Evolutionary conservation across 2,329 filamentous ascomycete genomes (phyloP), one percentile per base, ranked within the genome.

Genomic region (Arthrobotrys pseudoclavata): DNA sequence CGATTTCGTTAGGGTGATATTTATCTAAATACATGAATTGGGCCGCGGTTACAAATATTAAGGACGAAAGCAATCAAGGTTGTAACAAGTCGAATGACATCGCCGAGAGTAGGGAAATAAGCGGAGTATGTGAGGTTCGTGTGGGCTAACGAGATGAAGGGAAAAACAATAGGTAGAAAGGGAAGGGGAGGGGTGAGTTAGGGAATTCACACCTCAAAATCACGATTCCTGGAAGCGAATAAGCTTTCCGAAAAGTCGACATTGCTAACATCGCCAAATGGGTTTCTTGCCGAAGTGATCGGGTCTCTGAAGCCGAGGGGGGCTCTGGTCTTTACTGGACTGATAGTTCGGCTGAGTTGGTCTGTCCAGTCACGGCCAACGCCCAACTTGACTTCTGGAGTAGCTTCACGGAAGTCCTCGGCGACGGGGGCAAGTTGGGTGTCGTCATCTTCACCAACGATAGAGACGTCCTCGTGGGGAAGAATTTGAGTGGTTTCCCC

Each of bases 291-390:
- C 5, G 74, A 67, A 12, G 67, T 31, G 37, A n/a, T 40, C 12
- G 74, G 45, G n/a, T 45, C 61, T 71, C 61, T 77, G 67, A 77
- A 77, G 18, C 74, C 67, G 26, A 77, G 61, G 31, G 74, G 74
- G 50, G 79, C 80, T 50, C 80, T 78, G 29, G 79, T 80, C 86
- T 98, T 98, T 82, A 92, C 90, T 4, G 96, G 95, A 82, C 93
- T 97, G 81, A 98, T 93, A 4, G 96, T 98, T 80, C 94, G 94
- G 83, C 94, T 92, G 79, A 99, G 87, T 85, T 97, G 94, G 81
- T 96, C 92, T 80, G 94, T 91, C 96, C 96, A 99, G 83, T 97
- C 92, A 76, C 94, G 92, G 67, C 91, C 92, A 79, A 88, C 86
- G 29, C 67, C 74, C 12, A 80, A 76, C 52, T 81, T 86, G 84